phyloP scores from a whole-genome alignment of 768 basidiomycete genomes.

The Rhizopogon sp. region DNA sequence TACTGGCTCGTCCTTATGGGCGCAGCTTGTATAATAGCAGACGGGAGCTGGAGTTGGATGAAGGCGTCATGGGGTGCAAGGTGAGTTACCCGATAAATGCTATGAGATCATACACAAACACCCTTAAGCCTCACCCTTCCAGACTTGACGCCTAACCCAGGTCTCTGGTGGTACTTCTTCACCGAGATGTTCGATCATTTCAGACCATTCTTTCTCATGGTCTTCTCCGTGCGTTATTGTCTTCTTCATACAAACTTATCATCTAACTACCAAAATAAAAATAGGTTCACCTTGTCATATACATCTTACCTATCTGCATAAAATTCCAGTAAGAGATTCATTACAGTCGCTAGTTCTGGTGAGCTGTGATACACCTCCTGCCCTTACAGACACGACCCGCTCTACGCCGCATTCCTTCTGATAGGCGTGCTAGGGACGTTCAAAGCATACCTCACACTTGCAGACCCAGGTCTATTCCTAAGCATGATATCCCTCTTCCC shows the following conservation, averaged over 20 bases:
- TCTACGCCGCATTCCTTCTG: slow-evolving; percentile 75
- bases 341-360: neutral
- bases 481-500: slow-evolving; percentile 80
- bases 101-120: neutral
- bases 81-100: slow-evolving; percentile 33
- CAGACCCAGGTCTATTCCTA: slow-evolving; percentile 84
- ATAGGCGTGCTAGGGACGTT: slow-evolving; percentile 76
- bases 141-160: slow-evolving; percentile 90
- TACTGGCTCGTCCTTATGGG: slow-evolving; percentile 44
- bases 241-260: neutral
- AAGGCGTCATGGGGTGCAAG: slow-evolving; percentile 80
- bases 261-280: neutral
- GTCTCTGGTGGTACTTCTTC: slow-evolving; percentile 99
- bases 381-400: slow-evolving; percentile 65
- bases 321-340: slow-evolving; percentile 66
- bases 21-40: slow-evolving; percentile 47
- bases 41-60: slow-evolving; percentile 66
- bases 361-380: neutral
- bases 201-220: slow-evolving; percentile 90
- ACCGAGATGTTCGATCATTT: slow-evolving; percentile 99
- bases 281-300: slow-evolving; percentile 79
- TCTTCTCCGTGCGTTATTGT: slow-evolving; percentile 67
- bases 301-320: slow-evolving; percentile 78
- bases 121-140: slow-evolving; percentile 66
- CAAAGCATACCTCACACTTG: slow-evolving; percentile 89